Conservation (phyloP, 2,329 filamentous ascomycete species). For the Zymoseptoria brevis region DNA sequence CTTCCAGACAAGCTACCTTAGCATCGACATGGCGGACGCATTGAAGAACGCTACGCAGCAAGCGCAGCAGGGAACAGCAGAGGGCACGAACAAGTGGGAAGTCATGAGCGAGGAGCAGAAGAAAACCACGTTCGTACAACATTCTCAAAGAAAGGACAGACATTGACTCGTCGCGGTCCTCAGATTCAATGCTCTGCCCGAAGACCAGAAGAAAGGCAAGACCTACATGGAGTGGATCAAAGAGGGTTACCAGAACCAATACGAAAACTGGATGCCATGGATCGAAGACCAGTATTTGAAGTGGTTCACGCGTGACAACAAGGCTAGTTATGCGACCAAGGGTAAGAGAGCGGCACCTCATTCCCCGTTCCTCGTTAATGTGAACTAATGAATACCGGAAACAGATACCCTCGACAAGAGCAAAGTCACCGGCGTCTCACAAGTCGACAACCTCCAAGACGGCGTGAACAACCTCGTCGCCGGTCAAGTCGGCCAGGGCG, state of each 20-base stretch:
- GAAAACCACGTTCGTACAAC: slow-evolving; percentile 18
- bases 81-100: slow-evolving; percentile 26
- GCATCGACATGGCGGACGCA: slow-evolving; percentile 10
- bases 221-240: slow-evolving; percentile 49
- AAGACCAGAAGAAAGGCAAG: slow-evolving; percentile 27
- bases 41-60: slow-evolving; percentile 15
- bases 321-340: slow-evolving; percentile 62
- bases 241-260: slow-evolving; percentile 61
- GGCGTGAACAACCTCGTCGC: slow-evolving; percentile 55
- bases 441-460: slow-evolving; percentile 62
- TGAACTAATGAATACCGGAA: not conserved
- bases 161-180: not conserved
- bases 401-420: slow-evolving; percentile 59
- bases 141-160: not conserved
- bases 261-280: slow-evolving; percentile 70
- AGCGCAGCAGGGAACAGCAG: slow-evolving; percentile 11
- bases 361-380: not conserved
- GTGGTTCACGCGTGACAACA: slow-evolving; percentile 71
- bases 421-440: slow-evolving; percentile 59
- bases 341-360: slow-evolving; percentile 39
- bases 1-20: not conserved
- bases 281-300: slow-evolving; percentile 64
- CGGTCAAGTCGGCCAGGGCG: slow-evolving; percentile 60
- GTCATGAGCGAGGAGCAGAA: slow-evolving; percentile 30
- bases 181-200: slow-evolving; percentile 24